A percentile compares a stretch with the other conserved stretches of the same genome.
These are phyloP conservation scores for Dendrobium chrysotoxum DNA, from an alignment of 106 monocot genomes.

Conservation along the genomic window DNA sequence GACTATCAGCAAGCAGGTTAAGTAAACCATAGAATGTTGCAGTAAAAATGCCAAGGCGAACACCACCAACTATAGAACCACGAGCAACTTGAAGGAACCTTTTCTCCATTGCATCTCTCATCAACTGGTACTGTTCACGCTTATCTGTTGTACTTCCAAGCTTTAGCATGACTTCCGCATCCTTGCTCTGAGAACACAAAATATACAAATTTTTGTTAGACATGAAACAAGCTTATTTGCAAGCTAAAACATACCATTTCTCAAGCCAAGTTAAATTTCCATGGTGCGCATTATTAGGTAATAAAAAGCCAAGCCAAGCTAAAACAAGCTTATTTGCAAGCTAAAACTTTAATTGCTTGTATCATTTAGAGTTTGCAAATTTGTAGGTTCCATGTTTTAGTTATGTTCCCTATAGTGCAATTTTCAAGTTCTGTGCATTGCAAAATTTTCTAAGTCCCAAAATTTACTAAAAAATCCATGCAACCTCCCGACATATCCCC, in stretches of 20 bases:
- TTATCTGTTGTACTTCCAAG: slow-evolving; percentile 94
- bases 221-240: not conserved
- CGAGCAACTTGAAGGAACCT: slow-evolving; percentile 73
- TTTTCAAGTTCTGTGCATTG: no score
- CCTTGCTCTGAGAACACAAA: slow-evolving; percentile 69
- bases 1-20: slow-evolving; percentile 65
- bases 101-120: slow-evolving; percentile 99
- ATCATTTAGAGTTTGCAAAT: no score
- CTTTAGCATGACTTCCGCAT: slow-evolving; percentile 97
- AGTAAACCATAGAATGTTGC: slow-evolving; percentile 73
- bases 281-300: not conserved
- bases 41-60: slow-evolving; percentile 95
- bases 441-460: no score
- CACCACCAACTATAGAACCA: slow-evolving; percentile 84
- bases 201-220: not conserved
- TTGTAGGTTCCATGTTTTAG: no score
- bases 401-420: no score
- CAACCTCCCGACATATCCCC: no score
- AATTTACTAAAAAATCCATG: no score
- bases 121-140: slow-evolving; percentile 90
- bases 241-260: not conserved
- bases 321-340: no score
- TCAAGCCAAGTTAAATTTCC: not conserved
- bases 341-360: no score
- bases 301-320: not conserved